phyloP scores from a whole-genome alignment of 2,329 filamentous ascomycete genomes.

The Sclerotinia subarctica region DNA sequence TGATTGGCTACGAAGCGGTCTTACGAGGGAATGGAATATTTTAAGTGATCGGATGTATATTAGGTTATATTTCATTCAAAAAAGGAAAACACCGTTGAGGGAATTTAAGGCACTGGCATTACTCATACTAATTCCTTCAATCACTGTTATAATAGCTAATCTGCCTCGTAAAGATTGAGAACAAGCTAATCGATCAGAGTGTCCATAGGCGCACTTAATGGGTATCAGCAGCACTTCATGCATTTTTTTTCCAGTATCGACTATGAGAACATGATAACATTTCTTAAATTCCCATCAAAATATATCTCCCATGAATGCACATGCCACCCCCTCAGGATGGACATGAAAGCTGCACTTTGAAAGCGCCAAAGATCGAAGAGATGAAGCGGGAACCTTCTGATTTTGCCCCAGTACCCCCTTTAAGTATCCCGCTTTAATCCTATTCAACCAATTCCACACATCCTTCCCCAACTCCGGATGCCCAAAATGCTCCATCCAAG shows the following conservation, averaged over 20 bases:
- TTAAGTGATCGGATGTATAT: slow-evolving; percentile 12
- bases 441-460: not conserved
- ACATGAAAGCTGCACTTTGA: slow-evolving; percentile 13
- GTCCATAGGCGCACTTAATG: no score
- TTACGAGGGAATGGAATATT: not conserved
- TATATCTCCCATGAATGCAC: not conserved
- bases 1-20: slow-evolving; percentile 10
- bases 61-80: not conserved
- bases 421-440: not conserved
- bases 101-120: not conserved
- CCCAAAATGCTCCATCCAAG: not conserved
- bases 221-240: no score
- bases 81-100: not conserved
- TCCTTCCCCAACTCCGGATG: not conserved
- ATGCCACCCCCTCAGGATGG: not conserved
- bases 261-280: not conserved
- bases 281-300: not conserved
- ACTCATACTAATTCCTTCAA: not conserved
- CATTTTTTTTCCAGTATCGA: not conserved
- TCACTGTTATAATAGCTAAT: not conserved
- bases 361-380: not conserved
- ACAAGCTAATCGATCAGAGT: not conserved
- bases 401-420: not conserved
- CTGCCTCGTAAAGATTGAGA: not conserved
- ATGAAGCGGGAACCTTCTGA: not conserved